Evolutionary conservation across 495 filamentous ascomycete genomes (phyloP), one percentile per base, ranked within the genome.

Genomic region (Hyaloscypha hepaticicola): DNA sequence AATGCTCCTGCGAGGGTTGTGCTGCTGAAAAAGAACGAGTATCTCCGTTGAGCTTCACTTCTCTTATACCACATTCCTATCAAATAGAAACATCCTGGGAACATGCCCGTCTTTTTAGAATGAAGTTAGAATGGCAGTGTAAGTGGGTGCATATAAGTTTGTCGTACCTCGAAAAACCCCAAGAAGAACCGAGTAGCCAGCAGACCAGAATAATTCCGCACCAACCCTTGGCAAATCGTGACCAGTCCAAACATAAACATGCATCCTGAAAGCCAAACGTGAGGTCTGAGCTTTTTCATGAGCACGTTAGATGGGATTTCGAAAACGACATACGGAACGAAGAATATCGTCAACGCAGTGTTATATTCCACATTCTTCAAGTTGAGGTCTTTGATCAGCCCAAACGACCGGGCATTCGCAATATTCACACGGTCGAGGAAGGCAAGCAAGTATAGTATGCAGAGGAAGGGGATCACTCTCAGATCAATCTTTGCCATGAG

Each of bases 251-350:
- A 97, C 27, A 83, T 73, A 69, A 94, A 85, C 88, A 96, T 96
- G 73, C 92, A 96, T 53, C 79, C 60, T 0, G 89, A 85, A 49
- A 95, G 73, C 93, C 93, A 97, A 53, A 95, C 78, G 65, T 88
- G 86, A 2, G 94, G 93, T 63, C 84, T 88, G 65, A 96, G 79
- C 64, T 84, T 86, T 75, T 96, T 96, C 27, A 98, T 78, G 21
- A 96, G 71, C 59, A 96, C 85, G 71, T 98, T 98, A 56, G 89
- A 92, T 2, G 94, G 95, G 57, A 98, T 95, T 74, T 91, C 93
- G 68, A 88, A 88, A 53, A 94, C 66, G 66, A 96, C 83, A 72
- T 97, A 98, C 0, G 94, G 93, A 0, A 97, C 86, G 77, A 97
- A 99, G 82, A 97, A 96, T 0, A 77, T 69, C 1, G 73, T 75